Base-by-base conservation (phyloP, 2,329 filamentous ascomycete genomes). In the Aphanoascus verrucosus region DNA sequence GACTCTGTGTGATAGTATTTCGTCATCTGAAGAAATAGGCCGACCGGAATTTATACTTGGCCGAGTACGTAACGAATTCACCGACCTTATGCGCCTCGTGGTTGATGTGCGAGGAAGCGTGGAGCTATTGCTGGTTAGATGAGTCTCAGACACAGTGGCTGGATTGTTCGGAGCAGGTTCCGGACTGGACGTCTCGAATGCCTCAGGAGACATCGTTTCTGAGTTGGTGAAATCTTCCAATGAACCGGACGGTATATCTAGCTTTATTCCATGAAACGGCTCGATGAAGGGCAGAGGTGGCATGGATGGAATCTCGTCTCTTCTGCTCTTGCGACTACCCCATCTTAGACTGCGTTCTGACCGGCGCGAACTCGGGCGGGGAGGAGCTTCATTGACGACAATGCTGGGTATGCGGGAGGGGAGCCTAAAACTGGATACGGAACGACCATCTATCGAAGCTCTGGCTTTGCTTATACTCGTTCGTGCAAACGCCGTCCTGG, bases 11-110 rank as follows among this genome's bases (percentile, higher is more conserved):
- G 81, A 83, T 55, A 83, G 69, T 62, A 77, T 76, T 61, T 81
- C 80, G 63, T 84, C 81, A 59, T 84, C 81, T 1, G 78, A 70
- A n/a, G 81, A 84, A 31, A 84, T 72, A 17, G 77, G 74, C 54
- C 80, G 72, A 47, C 67, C 67, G 58, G 69, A 61, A 9, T 69
- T 62, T 50, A 66, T 66, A 32, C 63, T 57, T 15, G 64, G 69
- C 61, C 65, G 64, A 47, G 63, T 68, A 56, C 64, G 69, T 60
- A 67, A 64, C 40, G 69, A 65, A 34, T 69, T 66, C 31, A 67
- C 65, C 2, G 66, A 62, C 28, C 67, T 63, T 43, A 60, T 58
- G 47, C 60, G 60, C 31, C 63, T 62, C 32, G 61, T 61, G 43
- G 56, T 61, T 31, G 57, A 61, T 49, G 59, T 63, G 58, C 31